These are phyloP conservation scores for Nepenthes mirabilis DNA, from an alignment of 148 eudicot species.

Conservation along the genomic window DNA sequence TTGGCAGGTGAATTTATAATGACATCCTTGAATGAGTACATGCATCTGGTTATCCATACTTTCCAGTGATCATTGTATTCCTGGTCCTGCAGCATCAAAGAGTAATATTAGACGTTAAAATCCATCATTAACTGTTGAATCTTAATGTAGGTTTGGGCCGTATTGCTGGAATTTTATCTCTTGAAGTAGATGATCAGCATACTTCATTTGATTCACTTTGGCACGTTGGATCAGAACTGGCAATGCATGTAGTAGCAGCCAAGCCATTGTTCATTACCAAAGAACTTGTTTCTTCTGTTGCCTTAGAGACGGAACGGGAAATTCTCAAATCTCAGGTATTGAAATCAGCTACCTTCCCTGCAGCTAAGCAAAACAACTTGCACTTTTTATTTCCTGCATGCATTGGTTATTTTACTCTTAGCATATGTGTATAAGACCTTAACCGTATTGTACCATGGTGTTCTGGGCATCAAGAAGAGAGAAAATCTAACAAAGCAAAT, in stretches of 20 bases:
- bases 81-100: not conserved
- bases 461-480: too few species aligned
- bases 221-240: slow-evolving; percentile 79
- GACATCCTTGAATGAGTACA: not conserved
- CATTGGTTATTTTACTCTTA: too few species aligned
- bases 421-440: too few species aligned
- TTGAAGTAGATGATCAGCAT: slow-evolving; percentile 71
- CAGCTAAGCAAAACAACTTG: not conserved
- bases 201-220: slow-evolving; percentile 46
- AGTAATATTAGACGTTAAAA: not conserved
- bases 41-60: not conserved
- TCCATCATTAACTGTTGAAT: not conserved
- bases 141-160: slow-evolving; percentile 76
- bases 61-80: not conserved
- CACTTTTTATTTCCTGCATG: not conserved
- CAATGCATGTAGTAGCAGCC: slow-evolving; percentile 94
- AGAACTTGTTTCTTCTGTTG: slow-evolving; percentile 75
- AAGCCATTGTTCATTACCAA: slow-evolving; percentile 74
- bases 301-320: slow-evolving; percentile 66
- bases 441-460: too few species aligned
- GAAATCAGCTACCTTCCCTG: not conserved
- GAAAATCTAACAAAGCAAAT: too few species aligned
- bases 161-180: slow-evolving; percentile 72
- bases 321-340: slow-evolving; percentile 90
- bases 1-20: not conserved